Conservation (phyloP, 129 eudicot species). For the Flaveria bidentis region DNA sequence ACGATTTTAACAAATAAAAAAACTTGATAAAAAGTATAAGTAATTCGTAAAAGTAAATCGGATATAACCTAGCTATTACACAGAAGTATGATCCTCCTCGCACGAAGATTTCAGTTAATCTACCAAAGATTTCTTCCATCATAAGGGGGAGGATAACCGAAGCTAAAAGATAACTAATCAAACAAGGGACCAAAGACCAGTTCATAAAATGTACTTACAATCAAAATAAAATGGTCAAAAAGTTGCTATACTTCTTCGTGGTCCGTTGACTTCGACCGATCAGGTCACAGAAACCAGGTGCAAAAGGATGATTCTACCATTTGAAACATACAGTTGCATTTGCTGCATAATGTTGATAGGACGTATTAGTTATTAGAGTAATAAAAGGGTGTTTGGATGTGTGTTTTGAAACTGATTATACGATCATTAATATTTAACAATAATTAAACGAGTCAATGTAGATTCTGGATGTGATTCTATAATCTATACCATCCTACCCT, state of each 20-base stretch:
- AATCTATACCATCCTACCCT: too few relatives aligned
- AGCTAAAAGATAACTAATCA: conserved; percentile 14
- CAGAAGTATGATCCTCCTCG: conserved; percentile 24
- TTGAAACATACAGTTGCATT: background rate
- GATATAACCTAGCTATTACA: conserved; percentile 18
- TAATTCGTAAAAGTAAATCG: background rate
- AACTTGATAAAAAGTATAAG: background rate
- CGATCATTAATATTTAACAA: background rate
- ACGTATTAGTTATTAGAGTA: background rate
- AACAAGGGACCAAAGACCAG: conserved; percentile 9
- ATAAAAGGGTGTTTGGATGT: background rate
- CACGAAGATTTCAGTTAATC: conserved; percentile 17
- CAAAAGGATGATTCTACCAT: conserved; percentile 11
- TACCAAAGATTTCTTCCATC: conserved; percentile 16
- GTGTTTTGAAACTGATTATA: background rate
- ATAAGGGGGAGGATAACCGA: conserved; percentile 28
- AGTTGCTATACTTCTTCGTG: background rate
- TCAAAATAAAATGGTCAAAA: conserved; percentile 25
- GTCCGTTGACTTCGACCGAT: conserved; percentile 11
- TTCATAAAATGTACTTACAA: conserved; percentile 2
- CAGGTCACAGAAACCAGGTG: conserved; percentile 7
- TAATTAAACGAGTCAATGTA: background rate
- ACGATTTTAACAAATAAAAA: too few relatives aligned
- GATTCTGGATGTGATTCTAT: background rate
- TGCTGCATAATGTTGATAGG: conserved; percentile 14